Percentiles rank a stretch among this genome's conserved stretches.
Evolutionary conservation across 768 basidiomycete genomes (phyloP).

Genomic region (Lepiota venenata): DNA sequence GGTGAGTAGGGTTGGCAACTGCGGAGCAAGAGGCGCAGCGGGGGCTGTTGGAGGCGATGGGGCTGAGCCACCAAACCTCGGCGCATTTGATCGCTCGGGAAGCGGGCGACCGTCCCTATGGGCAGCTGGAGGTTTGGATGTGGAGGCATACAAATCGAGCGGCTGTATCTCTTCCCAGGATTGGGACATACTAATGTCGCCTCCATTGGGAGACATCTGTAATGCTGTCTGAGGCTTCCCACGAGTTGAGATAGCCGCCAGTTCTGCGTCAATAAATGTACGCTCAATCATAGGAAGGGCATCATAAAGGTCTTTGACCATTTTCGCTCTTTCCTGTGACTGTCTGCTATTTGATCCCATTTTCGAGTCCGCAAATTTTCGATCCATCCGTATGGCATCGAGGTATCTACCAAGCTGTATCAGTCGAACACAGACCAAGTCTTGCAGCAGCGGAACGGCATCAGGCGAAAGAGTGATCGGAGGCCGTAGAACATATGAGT

Average conservation of each 20-base stretch:
- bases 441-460: constrained; percentile 61
- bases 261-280: constrained; percentile 54
- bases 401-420: constrained; percentile 68
- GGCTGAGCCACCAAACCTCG: constrained; percentile 32
- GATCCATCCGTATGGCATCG: constrained; percentile 76
- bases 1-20: neutral
- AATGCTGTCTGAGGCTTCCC: neutral
- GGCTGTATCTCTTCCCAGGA: constrained; percentile 62
- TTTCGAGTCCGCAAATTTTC: constrained; percentile 48
- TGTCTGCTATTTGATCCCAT: constrained; percentile 34
- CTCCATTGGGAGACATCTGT: constrained; percentile 5
- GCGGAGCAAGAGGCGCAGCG: constrained; percentile 12
- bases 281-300: constrained; percentile 64
- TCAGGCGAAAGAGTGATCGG: constrained; percentile 42
- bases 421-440: constrained; percentile 76
- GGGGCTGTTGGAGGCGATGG: constrained; percentile 18
- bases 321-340: constrained; percentile 56
- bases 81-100: constrained; percentile 28
- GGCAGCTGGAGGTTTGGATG: constrained; percentile 21
- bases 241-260: constrained; percentile 27
- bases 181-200: constrained; percentile 38
- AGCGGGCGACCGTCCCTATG: constrained; percentile 13
- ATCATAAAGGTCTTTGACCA: constrained; percentile 67
- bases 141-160: constrained; percentile 22
- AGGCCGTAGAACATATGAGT: constrained; percentile 55